Evolutionary conservation across 2,329 filamentous ascomycete species (phyloP), one percentile per base, ranked within the genome.

Genomic region (Penicillium sumatraense): DNA sequence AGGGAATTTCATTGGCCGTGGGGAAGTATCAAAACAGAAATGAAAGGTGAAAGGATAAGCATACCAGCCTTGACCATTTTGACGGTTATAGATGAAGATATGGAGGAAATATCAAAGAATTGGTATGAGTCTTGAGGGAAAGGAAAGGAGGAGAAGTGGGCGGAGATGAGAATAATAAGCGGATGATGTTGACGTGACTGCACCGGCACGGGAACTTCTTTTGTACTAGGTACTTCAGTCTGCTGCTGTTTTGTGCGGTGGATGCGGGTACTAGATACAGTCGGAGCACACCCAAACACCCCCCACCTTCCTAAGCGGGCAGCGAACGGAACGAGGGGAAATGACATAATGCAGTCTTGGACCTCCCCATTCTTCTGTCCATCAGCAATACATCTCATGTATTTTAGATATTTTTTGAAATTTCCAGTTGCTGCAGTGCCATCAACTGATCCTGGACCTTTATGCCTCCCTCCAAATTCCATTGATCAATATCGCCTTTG

Each of bases 51-150:
- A 57, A 52, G 38, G 45, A 44, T 24, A 18, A 51, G 48, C 89
- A 75, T 86, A 96, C 91, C 91, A 82, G 93, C 93, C 86, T 96
- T 97, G 84, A 97, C 93, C 93, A 97, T 97, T 87, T 87, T 96
- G 89, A 81, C 80, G 81, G 80, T 81, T 78, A 74, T 58, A 67
- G 72, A 65, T 70, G 29, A 58, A 68, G 69, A 72, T 55, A 66
- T 67, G 61, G 53, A 47, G 44, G 31, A 40, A 40, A 44, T 40
- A 18, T 50, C 53, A 58, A 67, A 66, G 40, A 51, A 57, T 59
- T 56, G 59, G 49, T 46, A 55, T 47, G 42, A 41, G 40, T 55
- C 49, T 59, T 53, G 47, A 51, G 49, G 53, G 27, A 40, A 51
- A 47, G 51, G 24, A 59, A 58, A 56, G 58, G 54, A 50, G 50